Percentiles rank a stretch among this genome's conserved stretches.
Conservation (phyloP, 306 rosid species). For the Ormosia emarginata region DNA sequence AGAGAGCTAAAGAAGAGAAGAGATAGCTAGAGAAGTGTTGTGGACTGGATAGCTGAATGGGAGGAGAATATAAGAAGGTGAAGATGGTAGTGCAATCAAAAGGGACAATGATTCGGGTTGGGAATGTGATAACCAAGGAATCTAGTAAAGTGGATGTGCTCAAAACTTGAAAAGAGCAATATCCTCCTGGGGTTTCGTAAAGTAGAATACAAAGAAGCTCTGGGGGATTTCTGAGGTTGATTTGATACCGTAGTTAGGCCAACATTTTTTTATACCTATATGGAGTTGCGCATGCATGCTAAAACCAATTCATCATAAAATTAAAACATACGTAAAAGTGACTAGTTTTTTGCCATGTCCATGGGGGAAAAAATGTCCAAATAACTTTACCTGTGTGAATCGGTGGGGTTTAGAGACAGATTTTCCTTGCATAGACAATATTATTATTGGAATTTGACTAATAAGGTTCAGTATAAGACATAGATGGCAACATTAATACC, state of each 20-base stretch:
- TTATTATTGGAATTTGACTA: background rate
- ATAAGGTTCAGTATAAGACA: background rate
- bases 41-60: constrained; percentile 31
- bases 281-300: background rate
- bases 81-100: constrained; percentile 26
- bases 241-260: constrained; percentile 33
- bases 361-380: background rate
- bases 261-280: background rate
- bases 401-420: background rate
- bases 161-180: constrained; percentile 26
- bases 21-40: constrained; percentile 13
- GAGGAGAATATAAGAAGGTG: constrained; percentile 42
- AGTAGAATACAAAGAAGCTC: constrained; percentile 23
- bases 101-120: constrained; percentile 30
- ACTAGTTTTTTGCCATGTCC: background rate
- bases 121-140: constrained; percentile 30
- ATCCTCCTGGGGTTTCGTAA: constrained; percentile 59
- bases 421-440: background rate
- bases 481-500: background rate
- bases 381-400: background rate
- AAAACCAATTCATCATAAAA: background rate
- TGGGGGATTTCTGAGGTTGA: constrained; percentile 37
- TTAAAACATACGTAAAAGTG: background rate
- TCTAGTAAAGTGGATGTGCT: constrained; percentile 41
- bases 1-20: constrained; percentile 11